Conservation (phyloP, 1,284 basidiomycete species). For the Schizophyllum commune region DNA sequence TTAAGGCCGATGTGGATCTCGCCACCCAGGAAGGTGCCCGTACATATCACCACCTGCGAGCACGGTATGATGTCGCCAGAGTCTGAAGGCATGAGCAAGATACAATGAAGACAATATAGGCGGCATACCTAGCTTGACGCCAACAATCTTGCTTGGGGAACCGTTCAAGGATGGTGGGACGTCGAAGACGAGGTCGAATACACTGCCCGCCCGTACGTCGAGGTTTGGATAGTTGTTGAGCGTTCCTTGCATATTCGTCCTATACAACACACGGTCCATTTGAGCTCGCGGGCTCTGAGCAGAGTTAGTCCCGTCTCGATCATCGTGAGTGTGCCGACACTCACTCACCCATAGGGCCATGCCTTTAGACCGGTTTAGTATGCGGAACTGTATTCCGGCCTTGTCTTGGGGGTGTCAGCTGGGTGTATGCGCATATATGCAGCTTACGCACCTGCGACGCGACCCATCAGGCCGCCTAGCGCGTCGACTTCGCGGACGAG, state of each 20-base stretch:
- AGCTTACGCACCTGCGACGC: slow-evolving; percentile 48
- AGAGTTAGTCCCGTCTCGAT: neutral
- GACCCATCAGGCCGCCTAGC: slow-evolving; percentile 75
- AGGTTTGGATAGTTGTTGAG: slow-evolving; percentile 63
- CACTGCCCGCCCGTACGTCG: slow-evolving; percentile 64
- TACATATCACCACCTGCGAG: slow-evolving; percentile 79
- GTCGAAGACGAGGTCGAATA: slow-evolving; percentile 72
- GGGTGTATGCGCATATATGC: neutral
- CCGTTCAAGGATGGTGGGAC: slow-evolving; percentile 26
- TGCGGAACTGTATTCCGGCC: slow-evolving; percentile 82
- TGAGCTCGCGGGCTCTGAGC: slow-evolving; percentile 80
- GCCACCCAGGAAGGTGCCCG: slow-evolving; percentile 85
- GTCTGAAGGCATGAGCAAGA: slow-evolving; percentile 32
- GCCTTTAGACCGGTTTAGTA: slow-evolving; percentile 81
- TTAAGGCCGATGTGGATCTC: slow-evolving; percentile 84
- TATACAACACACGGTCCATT: slow-evolving; percentile 81
- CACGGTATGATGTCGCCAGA: slow-evolving; percentile 72
- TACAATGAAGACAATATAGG: neutral
- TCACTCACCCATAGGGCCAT: slow-evolving; percentile 76
- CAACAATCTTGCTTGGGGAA: slow-evolving; percentile 37
- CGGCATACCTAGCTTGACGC: slow-evolving; percentile 57
- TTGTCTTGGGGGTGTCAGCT: slow-evolving; percentile 43
- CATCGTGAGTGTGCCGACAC: neutral
- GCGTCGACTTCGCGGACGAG: slow-evolving; percentile 86
- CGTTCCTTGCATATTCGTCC: slow-evolving; percentile 68